Evolutionary conservation across 2,329 filamentous ascomycete species (phyloP).

Genomic region (Aspergillus latus): DNA sequence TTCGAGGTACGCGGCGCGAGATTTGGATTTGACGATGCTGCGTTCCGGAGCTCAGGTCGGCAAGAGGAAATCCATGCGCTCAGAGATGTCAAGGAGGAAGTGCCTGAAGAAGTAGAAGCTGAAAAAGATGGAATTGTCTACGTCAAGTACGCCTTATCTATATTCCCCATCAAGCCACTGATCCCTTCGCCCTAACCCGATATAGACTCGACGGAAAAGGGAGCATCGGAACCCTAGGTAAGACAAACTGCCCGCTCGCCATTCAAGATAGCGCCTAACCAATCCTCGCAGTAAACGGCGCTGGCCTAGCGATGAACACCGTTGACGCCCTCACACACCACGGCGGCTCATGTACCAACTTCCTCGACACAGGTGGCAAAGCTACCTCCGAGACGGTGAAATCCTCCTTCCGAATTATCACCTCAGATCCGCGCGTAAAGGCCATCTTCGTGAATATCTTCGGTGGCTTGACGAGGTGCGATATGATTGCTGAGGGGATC

Average conservation of each 20-base stretch:
- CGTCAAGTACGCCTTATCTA: slow-evolving; percentile 53
- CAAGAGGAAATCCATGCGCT: slow-evolving; percentile 61
- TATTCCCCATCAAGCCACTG: background rate
- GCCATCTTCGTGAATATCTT: slow-evolving; percentile 73
- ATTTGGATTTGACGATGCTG: slow-evolving; percentile 70
- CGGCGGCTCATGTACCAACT: slow-evolving; percentile 73
- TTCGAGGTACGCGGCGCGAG: slow-evolving; percentile 56
- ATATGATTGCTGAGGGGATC: slow-evolving; percentile 78
- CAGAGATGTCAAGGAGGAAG: slow-evolving; percentile 53
- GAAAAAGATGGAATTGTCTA: slow-evolving; percentile 76
- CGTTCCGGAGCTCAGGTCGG: slow-evolving; percentile 61
- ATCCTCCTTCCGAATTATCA: slow-evolving; percentile 70
- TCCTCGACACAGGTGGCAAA: slow-evolving; percentile 86
- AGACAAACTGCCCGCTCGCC: slow-evolving; percentile 1
- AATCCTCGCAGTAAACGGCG: slow-evolving; percentile 67
- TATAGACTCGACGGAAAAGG: slow-evolving; percentile 49
- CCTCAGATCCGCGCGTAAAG: slow-evolving; percentile 69
- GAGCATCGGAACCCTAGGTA: slow-evolving; percentile 70
- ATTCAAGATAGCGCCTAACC: background rate
- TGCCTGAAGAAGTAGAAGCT: slow-evolving; percentile 60
- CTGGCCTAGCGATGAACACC: slow-evolving; percentile 88
- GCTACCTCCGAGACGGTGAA: slow-evolving; percentile 80
- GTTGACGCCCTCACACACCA: slow-evolving; percentile 72
- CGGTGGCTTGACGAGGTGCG: slow-evolving; percentile 68
- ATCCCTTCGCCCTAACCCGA: background rate